Conservation (phyloP, 2,329 filamentous ascomycete genomes). For the Trichophyton equinum region DNA sequence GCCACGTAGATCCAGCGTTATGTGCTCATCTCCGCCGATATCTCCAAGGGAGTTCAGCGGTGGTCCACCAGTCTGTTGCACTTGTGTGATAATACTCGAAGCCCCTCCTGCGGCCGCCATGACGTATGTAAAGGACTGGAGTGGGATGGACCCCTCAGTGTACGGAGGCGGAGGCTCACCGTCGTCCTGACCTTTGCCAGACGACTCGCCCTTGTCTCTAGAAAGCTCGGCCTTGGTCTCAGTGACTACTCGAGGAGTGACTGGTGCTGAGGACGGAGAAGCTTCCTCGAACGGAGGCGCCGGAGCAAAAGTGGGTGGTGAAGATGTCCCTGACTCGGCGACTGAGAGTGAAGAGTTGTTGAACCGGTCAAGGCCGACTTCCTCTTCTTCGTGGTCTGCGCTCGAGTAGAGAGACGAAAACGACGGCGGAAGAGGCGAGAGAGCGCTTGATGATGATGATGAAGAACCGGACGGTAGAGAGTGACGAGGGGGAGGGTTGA, state of each 20-base stretch:
- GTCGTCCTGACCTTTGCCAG: slow-evolving; percentile 58
- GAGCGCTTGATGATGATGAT: slow-evolving; percentile 35
- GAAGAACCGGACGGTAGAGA: slow-evolving; percentile 31
- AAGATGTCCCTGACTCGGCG: slow-evolving; percentile 37
- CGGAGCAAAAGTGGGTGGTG: slow-evolving; percentile 40
- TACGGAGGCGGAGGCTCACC: slow-evolving; percentile 91
- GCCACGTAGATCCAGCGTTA: slow-evolving; percentile 67
- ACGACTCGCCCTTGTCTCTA: slow-evolving; percentile 59
- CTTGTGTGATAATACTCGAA: slow-evolving; percentile 97
- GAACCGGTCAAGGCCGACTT: slow-evolving; percentile 19
- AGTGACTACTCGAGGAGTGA: slow-evolving; percentile 42
- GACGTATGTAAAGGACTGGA: slow-evolving; percentile 85
- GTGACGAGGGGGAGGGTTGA: slow-evolving; percentile 26
- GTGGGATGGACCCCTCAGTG: slow-evolving; percentile 71
- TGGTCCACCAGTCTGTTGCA: slow-evolving; percentile 77
- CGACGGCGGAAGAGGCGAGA: slow-evolving; percentile 46
- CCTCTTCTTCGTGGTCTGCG: slow-evolving; percentile 24
- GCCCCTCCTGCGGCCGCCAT: slow-evolving; percentile 97
- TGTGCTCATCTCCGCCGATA: slow-evolving; percentile 66
- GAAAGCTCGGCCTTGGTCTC: slow-evolving; percentile 79
- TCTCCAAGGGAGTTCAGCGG: slow-evolving; percentile 74
- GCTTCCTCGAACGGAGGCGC: slow-evolving; percentile 40
- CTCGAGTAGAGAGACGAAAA: slow-evolving; percentile 53
- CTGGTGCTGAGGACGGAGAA: slow-evolving; percentile 31
- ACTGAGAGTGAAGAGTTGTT: slow-evolving; percentile 24